Base-by-base conservation (phyloP, 331 rosid species). In the Cydonia oblonga region DNA sequence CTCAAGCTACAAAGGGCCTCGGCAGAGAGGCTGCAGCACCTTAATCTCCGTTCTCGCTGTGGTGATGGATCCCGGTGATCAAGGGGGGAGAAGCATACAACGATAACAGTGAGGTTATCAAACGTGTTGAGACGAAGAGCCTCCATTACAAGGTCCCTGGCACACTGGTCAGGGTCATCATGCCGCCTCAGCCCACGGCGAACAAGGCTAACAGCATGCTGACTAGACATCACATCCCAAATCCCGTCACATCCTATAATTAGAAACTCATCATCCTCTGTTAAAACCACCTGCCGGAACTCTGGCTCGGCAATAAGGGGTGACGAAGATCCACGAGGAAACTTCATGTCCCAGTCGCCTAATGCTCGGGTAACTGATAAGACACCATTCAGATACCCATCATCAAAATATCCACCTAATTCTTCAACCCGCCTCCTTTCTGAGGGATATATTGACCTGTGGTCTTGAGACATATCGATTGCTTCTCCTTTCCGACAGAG, bases 321-420 rank as follows among this genome's bases (percentile, higher is more conserved):
- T 2, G 98, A 89, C 56, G 96, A 73, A 74, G 87, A 71, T 66
- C 92, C 97, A 51, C 66, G 86, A 2, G 97, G 91, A 61, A 82
- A 84, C 87, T 93, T 93, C 91, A 93, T 81, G 82, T 93, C 97
- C 98, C 98, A 93, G 77, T 93, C 98, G 22, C 97, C 98, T 53
- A 93, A 83, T 19, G 98, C 98, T 77, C 98, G 82, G 3, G 90
- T 80, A 35, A 93, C 97, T 5, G 97, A 87, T 58, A 93, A 78
- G 67, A 85, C 96, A 2, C 96, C 98, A 38, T 93, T 93, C 26
- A 93, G 96, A 79, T 91, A 93, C 60, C 93, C 97, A 35, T 90
- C 92, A 7, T 93, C 95, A 12, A 93, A 67, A 61, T 35, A 86
- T 22, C 91, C 98, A 0, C 98, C 98, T 79, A 91, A 58, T 75